phyloP scores from a whole-genome alignment of 352 stramenopile species.

The Globisporangium middletonii region DNA sequence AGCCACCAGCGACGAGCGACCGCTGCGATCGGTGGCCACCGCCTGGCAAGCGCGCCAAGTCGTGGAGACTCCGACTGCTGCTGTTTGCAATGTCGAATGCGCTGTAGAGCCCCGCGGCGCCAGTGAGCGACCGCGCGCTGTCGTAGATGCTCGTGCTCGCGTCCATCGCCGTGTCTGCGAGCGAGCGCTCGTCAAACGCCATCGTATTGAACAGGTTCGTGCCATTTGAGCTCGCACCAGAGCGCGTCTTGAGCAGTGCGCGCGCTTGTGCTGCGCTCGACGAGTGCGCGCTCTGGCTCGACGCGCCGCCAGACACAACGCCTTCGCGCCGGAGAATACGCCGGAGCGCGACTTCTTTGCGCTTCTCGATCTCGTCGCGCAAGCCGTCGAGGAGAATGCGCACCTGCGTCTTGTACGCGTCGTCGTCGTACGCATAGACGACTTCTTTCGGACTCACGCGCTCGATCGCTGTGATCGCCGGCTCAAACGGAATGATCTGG shows the following conservation, averaged over 20 bases:
- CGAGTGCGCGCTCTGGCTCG: slow-evolving; percentile 6
- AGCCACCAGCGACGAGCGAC: slow-evolving; percentile 22
- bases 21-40: slow-evolving; percentile 23
- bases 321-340: slow-evolving; percentile 35
- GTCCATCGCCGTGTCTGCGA: slow-evolving; percentile 27
- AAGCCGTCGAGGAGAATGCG: slow-evolving; percentile 72
- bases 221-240: slow-evolving; percentile 17
- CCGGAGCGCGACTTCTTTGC: slow-evolving; percentile 56
- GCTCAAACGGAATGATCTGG: slow-evolving; percentile 78
- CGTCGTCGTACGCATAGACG: slow-evolving; percentile 70
- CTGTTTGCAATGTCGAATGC: slow-evolving; percentile 19
- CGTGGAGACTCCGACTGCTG: slow-evolving; percentile 12
- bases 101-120: slow-evolving; percentile 2
- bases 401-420: slow-evolving; percentile 73
- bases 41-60: slow-evolving; percentile 4
- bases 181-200: slow-evolving; percentile 37
- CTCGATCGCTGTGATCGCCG: slow-evolving; percentile 53
- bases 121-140: slow-evolving; percentile 19
- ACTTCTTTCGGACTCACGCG: slow-evolving; percentile 59
- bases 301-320: slow-evolving; percentile 9
- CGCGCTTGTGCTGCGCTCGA: slow-evolving; percentile 7
- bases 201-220: slow-evolving; percentile 32
- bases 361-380: slow-evolving; percentile 80
- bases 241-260: slow-evolving; percentile 10
- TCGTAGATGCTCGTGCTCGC: slow-evolving; percentile 18